Evolutionary conservation across 805 yeast genomes (phyloP).

Genomic region (Saccharomycopsis schoenii): DNA sequence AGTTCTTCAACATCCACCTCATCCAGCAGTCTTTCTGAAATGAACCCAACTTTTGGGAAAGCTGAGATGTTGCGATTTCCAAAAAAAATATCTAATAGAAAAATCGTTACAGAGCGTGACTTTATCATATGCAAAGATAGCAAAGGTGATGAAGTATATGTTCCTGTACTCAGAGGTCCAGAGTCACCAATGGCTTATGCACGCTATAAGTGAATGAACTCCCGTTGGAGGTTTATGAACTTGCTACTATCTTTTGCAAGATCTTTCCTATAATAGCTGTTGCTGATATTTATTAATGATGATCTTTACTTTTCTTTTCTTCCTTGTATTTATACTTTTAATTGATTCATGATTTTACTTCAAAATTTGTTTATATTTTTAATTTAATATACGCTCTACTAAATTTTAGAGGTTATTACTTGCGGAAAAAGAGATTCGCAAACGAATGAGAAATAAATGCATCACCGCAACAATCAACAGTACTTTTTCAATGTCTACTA

Average conservation of each 20-base stretch:
- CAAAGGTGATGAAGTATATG: constrained; percentile 2
- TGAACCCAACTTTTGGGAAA: neutral
- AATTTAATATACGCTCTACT: too few species aligned
- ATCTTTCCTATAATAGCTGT: too few species aligned
- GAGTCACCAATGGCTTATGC: constrained; percentile 17
- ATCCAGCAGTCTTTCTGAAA: neutral
- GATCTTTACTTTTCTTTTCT: neutral
- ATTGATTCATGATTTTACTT: too few species aligned
- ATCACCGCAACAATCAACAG: too few species aligned
- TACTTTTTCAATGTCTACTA: neutral
- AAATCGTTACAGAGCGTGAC: neutral
- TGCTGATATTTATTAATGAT: neutral
- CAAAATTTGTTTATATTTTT: too few species aligned
- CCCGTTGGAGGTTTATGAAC: too few species aligned
- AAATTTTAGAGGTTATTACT: too few species aligned
- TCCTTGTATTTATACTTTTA: too few species aligned
- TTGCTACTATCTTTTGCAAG: too few species aligned
- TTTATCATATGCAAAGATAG: neutral
- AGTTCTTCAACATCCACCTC: neutral
- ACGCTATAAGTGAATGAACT: constrained; percentile 1
- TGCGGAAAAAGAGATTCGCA: neutral
- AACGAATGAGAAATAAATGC: neutral
- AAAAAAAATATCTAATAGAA: neutral
- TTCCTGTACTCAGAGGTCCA: constrained; percentile 17
- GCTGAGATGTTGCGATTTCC: neutral